These are phyloP conservation scores for Cladorrhinum sp. DNA, from an alignment of 2,329 filamentous ascomycete genomes.

Conservation along the genomic window DNA sequence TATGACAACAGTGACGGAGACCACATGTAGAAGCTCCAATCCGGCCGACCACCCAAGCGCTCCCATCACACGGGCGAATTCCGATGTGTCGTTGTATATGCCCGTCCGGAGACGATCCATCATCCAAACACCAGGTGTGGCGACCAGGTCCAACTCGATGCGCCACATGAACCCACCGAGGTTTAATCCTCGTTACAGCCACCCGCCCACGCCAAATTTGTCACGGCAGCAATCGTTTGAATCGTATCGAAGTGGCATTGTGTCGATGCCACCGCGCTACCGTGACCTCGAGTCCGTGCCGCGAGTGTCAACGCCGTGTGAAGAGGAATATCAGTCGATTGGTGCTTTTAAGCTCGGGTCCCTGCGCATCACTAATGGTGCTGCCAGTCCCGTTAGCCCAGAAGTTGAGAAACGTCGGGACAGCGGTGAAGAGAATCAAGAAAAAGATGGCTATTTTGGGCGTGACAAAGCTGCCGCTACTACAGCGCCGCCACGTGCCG, in stretches of 20 bases:
- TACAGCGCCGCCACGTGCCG: not conserved
- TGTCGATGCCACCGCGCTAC: conserved; percentile 34
- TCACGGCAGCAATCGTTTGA: conserved; percentile 41
- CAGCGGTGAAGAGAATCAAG: not conserved
- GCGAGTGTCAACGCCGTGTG: conserved; percentile 49
- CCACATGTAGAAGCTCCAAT: conserved; percentile 38
- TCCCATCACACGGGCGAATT: conserved; percentile 40
- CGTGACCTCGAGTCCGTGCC: conserved; percentile 30
- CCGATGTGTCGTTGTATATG: conserved; percentile 47
- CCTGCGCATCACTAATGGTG: conserved; percentile 60
- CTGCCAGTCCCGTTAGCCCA: conserved; percentile 50
- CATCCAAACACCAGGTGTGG: conserved; percentile 48
- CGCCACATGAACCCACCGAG: conserved; percentile 29
- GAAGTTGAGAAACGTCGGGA: conserved; percentile 24
- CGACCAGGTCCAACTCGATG: conserved; percentile 38
- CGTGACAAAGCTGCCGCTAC: not conserved
- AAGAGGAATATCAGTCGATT: conserved; percentile 57
- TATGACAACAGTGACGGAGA: conserved; percentile 32
- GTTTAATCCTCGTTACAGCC: conserved; percentile 38
- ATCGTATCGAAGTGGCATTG: conserved; percentile 32
- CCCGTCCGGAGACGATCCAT: conserved; percentile 48
- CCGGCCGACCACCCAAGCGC: conserved; percentile 29
- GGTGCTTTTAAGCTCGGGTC: conserved; percentile 62
- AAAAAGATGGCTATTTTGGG: conserved; percentile 17
- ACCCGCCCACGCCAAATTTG: conserved; percentile 37